Percentiles rank a stretch among this genome's conserved stretches.
Conservation (phyloP, 2,329 filamentous ascomycete species). For the Botrytis medusae region DNA sequence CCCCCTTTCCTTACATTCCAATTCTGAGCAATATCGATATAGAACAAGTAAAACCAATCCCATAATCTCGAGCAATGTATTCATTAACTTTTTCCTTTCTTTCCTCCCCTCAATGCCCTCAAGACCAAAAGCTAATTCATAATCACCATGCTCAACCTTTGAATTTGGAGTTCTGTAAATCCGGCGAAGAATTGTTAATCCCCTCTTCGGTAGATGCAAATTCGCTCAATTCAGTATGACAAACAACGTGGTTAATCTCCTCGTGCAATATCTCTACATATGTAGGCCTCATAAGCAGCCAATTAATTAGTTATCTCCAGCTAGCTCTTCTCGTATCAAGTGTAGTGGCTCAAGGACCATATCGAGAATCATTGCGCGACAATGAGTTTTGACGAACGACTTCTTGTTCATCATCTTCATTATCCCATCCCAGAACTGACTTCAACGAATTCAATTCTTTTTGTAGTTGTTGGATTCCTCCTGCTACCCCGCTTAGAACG, state of each 20-base stretch:
- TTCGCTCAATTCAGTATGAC: neutral
- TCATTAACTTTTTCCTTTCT: neutral
- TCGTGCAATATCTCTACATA: neutral
- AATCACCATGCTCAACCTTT: neutral
- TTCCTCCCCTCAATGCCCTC: neutral
- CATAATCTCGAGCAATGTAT: neutral
- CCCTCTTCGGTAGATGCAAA: neutral
- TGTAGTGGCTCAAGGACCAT: constrained; percentile 4
- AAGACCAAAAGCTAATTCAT: neutral
- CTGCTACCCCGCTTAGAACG: constrained; percentile 31
- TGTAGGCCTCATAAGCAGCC: neutral
- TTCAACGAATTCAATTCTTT: constrained; percentile 33
- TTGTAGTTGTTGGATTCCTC: constrained; percentile 32
- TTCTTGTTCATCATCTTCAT: constrained; percentile 21
- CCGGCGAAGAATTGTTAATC: neutral
- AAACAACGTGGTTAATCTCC: neutral
- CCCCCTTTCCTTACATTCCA: neutral
- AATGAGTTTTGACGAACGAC: neutral
- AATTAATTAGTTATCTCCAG: neutral
- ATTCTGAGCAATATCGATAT: neutral
- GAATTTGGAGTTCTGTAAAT: neutral
- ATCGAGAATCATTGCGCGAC: neutral
- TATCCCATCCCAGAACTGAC: constrained; percentile 31
- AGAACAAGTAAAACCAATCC: neutral
- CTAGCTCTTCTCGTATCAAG: neutral